Percentiles rank a stretch among this genome's conserved stretches.
phyloP scores from a whole-genome alignment of 176 grass and related monocot species.

The Elymus sibiricus region DNA sequence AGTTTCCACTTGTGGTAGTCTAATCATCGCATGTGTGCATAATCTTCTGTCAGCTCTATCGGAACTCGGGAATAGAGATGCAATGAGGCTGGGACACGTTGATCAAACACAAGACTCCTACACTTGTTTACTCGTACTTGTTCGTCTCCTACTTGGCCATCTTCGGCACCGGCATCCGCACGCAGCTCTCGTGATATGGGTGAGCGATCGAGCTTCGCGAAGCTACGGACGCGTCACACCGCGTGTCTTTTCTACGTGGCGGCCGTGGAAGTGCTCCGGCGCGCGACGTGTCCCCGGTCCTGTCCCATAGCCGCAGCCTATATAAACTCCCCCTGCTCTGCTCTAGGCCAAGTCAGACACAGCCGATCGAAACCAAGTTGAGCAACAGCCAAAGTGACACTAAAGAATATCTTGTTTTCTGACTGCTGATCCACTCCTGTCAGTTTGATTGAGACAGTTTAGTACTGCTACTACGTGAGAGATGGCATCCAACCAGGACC shows the following conservation, averaged over 20 bases:
- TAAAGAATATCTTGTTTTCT: no score
- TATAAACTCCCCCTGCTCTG: background rate
- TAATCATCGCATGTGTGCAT: no score
- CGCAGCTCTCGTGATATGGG: no score
- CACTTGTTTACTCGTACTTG: no score
- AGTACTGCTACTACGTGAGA: background rate
- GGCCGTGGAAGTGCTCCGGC: background rate
- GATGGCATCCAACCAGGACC: constrained; percentile 42
- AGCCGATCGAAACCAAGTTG: background rate
- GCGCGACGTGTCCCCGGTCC: constrained; percentile 21
- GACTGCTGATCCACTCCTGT: background rate
- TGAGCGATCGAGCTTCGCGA: constrained; percentile 11
- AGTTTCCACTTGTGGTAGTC: no score
- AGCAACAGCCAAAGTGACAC: background rate
- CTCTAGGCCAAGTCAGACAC: background rate
- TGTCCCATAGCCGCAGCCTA: background rate
- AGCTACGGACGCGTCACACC: constrained; percentile 10
- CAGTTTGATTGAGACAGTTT: background rate
- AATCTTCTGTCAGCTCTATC: no score
- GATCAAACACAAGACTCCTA: no score
- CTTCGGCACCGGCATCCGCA: no score
- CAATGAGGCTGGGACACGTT: no score
- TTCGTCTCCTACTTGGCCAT: no score
- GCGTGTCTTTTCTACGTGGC: constrained; percentile 39
- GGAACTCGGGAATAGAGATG: no score